These are phyloP conservation scores for Talaromyces marneffei DNA, from an alignment of 2,329 filamentous ascomycete species.

Conservation along the genomic window DNA sequence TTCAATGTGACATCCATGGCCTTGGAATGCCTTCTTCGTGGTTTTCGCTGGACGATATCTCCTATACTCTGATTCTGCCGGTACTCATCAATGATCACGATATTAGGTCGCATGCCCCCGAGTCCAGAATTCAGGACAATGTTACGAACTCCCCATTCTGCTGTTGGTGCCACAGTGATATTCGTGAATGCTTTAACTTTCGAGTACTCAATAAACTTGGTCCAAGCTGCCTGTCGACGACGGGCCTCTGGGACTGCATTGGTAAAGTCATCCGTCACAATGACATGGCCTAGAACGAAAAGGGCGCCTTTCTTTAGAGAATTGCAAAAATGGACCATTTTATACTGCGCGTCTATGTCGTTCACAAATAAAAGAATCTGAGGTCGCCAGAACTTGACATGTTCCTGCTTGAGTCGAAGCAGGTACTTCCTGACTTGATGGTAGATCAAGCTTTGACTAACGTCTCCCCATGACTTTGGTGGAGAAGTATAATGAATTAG, in stretches of 20 bases:
- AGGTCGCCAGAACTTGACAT: conserved; percentile 90
- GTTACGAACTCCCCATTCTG: conserved; percentile 81
- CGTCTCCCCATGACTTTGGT: conserved; percentile 84
- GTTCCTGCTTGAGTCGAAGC: conserved; percentile 73
- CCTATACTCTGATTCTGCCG: conserved; percentile 55
- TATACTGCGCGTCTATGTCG: conserved; percentile 72
- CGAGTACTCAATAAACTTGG: conserved; percentile 79
- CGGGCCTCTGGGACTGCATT: conserved; percentile 74
- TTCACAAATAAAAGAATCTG: conserved; percentile 82
- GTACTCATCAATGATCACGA: conserved; percentile 73
- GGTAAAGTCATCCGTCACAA: conserved; percentile 77
- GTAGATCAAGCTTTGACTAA: conserved; percentile 84
- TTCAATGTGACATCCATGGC: conserved; percentile 19
- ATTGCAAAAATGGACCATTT: conserved; percentile 85
- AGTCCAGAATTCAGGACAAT: conserved; percentile 74
- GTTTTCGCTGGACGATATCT: conserved; percentile 49
- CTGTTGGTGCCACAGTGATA: conserved; percentile 71
- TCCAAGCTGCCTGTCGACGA: conserved; percentile 74
- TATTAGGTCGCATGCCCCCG: conserved; percentile 84
- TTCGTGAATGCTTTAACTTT: conserved; percentile 87
- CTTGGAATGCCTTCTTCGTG: conserved; percentile 22
- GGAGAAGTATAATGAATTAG: conserved; percentile 80
- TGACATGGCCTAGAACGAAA: conserved; percentile 81
- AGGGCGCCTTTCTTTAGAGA: conserved; percentile 81
- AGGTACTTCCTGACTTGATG: conserved; percentile 84